Conservation (phyloP, 2,329 filamentous ascomycete species). For the Scleromitrula shiraiana region DNA sequence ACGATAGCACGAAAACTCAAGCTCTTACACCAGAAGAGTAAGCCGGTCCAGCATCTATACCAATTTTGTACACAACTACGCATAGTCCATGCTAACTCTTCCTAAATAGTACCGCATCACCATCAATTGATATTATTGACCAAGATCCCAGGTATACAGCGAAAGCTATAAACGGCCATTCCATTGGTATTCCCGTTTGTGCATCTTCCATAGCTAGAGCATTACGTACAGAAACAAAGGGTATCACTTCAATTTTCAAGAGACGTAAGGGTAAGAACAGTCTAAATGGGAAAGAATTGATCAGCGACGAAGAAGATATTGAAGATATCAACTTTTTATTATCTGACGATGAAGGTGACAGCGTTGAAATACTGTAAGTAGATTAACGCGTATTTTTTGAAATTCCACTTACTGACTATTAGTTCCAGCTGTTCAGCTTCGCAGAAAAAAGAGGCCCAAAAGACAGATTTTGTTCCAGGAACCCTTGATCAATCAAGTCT, state of each 20-base stretch:
- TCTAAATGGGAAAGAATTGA: neutral
- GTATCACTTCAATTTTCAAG: neutral
- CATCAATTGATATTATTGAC: constrained; percentile 9
- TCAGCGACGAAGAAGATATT: constrained; percentile 25
- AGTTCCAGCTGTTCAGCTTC: neutral
- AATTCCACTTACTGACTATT: neutral
- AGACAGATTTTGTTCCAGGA: constrained; percentile 60
- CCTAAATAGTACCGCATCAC: neutral
- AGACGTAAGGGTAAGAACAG: constrained; percentile 7
- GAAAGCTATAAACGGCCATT: constrained; percentile 13
- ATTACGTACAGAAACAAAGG: constrained; percentile 15
- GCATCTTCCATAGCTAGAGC: constrained; percentile 24
- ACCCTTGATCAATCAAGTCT: constrained; percentile 53
- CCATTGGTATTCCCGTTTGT: constrained; percentile 25
- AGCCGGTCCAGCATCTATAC: neutral
- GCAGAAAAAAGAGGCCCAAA: constrained; percentile 6
- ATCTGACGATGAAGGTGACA: constrained; percentile 27
- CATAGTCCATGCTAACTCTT: too few relatives aligned
- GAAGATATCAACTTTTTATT: constrained; percentile 34
- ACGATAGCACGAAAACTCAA: neutral
- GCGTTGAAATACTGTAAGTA: constrained; percentile 15
- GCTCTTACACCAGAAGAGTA: neutral
- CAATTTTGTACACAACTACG: too few relatives aligned
- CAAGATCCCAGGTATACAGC: constrained; percentile 23
- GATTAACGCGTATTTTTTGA: neutral